Evolutionary conservation across 202 grass and related monocot genomes (phyloP).

Genomic region (Eragrostis tef): DNA sequence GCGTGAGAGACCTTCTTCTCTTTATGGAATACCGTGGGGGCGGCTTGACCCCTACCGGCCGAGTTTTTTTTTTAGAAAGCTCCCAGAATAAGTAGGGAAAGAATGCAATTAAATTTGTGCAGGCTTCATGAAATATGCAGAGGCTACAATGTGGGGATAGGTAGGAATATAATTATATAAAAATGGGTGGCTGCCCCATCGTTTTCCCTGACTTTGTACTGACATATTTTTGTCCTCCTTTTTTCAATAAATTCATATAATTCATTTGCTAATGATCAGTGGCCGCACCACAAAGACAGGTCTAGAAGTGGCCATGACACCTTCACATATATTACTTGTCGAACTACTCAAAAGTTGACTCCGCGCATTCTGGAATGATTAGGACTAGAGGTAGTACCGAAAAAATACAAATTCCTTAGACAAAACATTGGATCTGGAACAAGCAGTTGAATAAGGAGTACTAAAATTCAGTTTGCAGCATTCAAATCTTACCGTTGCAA

Average conservation of each 20-base stretch:
- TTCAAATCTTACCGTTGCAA: conserved; percentile 62
- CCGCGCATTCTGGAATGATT: background rate
- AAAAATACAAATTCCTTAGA: background rate
- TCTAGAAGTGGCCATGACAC: background rate
- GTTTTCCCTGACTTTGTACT: too few relatives aligned
- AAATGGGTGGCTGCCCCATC: too few relatives aligned
- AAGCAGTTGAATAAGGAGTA: background rate
- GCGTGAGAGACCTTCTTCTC: too few relatives aligned
- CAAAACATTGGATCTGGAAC: background rate
- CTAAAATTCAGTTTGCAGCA: background rate
- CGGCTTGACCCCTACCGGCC: too few relatives aligned
- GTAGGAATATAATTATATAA: too few relatives aligned
- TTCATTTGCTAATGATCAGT: background rate
- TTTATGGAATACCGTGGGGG: too few relatives aligned
- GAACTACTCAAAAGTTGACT: background rate
- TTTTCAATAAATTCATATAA: too few relatives aligned
- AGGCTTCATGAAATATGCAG: too few relatives aligned
- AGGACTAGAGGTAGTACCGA: background rate
- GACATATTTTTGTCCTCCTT: too few relatives aligned
- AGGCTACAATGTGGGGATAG: background rate
- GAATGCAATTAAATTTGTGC: too few relatives aligned
- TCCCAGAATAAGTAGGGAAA: too few relatives aligned
- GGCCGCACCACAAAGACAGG: background rate
- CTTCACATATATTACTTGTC: background rate
- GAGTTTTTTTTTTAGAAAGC: too few relatives aligned